phyloP scores from a whole-genome alignment of 192 early-diverging fungal species.

The Backusella circina region DNA sequence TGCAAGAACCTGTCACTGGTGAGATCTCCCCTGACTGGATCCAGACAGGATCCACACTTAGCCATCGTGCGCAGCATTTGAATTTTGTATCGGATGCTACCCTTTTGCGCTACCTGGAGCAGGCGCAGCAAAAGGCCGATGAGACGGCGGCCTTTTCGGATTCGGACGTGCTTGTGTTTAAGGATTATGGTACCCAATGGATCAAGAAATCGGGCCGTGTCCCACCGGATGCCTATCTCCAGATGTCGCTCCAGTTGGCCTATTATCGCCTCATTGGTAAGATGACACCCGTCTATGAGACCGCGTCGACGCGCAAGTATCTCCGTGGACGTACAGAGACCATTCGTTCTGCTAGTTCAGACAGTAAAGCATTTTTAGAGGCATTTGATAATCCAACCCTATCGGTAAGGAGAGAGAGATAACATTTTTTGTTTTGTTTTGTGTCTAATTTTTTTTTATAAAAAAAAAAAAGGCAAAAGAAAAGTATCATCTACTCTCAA shows the following conservation, averaged over 20 bases:
- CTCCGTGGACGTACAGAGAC: slow-evolving; percentile 86
- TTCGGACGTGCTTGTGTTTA: slow-evolving; percentile 59
- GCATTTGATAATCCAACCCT: slow-evolving; percentile 50
- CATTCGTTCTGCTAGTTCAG: slow-evolving; percentile 67
- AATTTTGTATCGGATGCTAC: not conserved
- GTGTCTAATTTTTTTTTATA: not conserved
- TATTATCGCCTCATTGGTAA: slow-evolving; percentile 70
- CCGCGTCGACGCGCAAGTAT: slow-evolving; percentile 77
- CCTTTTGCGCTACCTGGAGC: not conserved
- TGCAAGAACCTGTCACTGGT: slow-evolving; percentile 9
- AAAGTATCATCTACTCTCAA: slow-evolving; percentile 39
- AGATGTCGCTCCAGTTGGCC: slow-evolving; percentile 84
- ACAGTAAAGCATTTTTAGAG: slow-evolving; percentile 65
- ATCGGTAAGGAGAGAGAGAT: slow-evolving; percentile 4
- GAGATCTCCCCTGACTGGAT: not conserved
- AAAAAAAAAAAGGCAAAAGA: slow-evolving; percentile 31
- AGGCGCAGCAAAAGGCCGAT: slow-evolving; percentile 53
- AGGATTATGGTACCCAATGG: slow-evolving; percentile 68
- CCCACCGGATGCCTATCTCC: slow-evolving; percentile 80
- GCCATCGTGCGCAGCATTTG: not conserved
- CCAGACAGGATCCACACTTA: not conserved
- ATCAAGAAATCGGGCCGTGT: slow-evolving; percentile 71
- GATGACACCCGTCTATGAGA: slow-evolving; percentile 78
- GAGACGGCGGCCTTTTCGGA: slow-evolving; percentile 57
- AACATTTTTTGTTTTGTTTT: not conserved